A percentile compares a stretch with the other conserved stretches of the same genome.
These are phyloP conservation scores for Xylaria digitata DNA, from an alignment of 2,329 filamentous ascomycete genomes.

Conservation along the genomic window DNA sequence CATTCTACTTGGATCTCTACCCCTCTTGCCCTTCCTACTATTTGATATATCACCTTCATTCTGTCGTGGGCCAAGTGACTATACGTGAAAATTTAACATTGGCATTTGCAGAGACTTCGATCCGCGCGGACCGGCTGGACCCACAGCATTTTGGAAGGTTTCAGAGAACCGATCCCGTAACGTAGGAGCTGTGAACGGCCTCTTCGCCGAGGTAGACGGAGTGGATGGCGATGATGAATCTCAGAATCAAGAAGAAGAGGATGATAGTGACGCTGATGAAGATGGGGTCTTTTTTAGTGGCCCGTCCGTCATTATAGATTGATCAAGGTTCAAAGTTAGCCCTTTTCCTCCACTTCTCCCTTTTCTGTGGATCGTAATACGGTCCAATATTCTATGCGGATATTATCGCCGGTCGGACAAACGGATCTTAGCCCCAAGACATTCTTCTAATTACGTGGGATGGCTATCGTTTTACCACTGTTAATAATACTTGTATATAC, in stretches of 20 bases:
- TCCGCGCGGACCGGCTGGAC: constrained; percentile 75
- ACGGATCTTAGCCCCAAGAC: not conserved
- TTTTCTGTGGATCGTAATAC: not conserved
- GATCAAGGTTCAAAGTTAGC: constrained; percentile 1
- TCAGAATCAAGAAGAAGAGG: constrained; percentile 8
- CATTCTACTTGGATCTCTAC: too few species aligned
- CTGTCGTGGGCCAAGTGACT: not conserved
- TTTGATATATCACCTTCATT: not conserved
- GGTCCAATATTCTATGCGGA: not conserved
- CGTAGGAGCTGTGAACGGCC: not conserved
- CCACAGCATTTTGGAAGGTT: constrained; percentile 83
- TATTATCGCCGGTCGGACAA: not conserved
- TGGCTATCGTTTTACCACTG: not conserved
- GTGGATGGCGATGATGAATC: constrained; percentile 20
- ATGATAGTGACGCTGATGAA: not conserved
- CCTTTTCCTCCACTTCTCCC: not conserved
- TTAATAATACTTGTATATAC: constrained; percentile 2
- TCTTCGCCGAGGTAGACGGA: constrained; percentile 23
- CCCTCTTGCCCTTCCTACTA: not conserved
- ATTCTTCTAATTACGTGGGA: not conserved
- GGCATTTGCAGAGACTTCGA: constrained; percentile 67
- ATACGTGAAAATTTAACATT: constrained; percentile 6
- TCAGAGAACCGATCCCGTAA: constrained; percentile 51
- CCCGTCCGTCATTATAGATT: constrained; percentile 2
- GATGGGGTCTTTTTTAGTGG: too few species aligned